Conservation (phyloP, 371 early-diverging fungal genomes). For the Rhizomucor miehei region DNA sequence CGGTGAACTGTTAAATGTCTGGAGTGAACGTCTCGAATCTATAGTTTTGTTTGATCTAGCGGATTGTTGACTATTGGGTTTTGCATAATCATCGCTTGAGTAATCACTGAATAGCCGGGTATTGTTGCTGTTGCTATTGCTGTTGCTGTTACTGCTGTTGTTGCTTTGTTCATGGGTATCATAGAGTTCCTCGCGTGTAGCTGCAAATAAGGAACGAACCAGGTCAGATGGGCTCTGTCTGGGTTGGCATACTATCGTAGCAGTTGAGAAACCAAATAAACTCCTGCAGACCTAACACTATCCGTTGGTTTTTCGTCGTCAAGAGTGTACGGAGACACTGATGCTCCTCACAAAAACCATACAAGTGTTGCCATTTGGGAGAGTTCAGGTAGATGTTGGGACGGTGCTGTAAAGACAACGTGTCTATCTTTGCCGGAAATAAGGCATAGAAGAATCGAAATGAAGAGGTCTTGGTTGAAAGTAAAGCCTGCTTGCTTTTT, state of each 20-base stretch:
- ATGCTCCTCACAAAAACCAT: neutral
- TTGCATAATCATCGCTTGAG: too few species aligned
- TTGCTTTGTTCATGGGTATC: neutral
- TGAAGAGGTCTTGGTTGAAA: conserved; percentile 45
- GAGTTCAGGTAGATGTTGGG: conserved; percentile 31
- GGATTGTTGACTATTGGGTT: too few species aligned
- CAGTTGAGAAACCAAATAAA: conserved; percentile 44
- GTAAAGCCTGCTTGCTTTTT: conserved; percentile 37
- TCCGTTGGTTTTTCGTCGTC: neutral
- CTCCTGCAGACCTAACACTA: conserved; percentile 28
- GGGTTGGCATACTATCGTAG: conserved; percentile 29
- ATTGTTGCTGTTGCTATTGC: neutral
- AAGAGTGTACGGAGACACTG: neutral
- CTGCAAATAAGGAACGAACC: conserved; percentile 31
- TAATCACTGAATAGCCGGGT: neutral
- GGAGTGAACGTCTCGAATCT: too few species aligned
- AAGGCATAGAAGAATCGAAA: conserved; percentile 42
- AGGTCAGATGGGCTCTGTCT: conserved; percentile 28
- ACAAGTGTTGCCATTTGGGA: conserved; percentile 45
- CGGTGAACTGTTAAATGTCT: too few species aligned
- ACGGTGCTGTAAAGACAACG: conserved; percentile 38
- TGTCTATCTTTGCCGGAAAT: conserved; percentile 41
- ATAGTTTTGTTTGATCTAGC: too few species aligned
- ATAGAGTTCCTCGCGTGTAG: conserved; percentile 21
- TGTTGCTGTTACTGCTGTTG: neutral